Evolutionary conservation across 331 rosid genomes (phyloP).

Genomic region (Arachis monticola): DNA sequence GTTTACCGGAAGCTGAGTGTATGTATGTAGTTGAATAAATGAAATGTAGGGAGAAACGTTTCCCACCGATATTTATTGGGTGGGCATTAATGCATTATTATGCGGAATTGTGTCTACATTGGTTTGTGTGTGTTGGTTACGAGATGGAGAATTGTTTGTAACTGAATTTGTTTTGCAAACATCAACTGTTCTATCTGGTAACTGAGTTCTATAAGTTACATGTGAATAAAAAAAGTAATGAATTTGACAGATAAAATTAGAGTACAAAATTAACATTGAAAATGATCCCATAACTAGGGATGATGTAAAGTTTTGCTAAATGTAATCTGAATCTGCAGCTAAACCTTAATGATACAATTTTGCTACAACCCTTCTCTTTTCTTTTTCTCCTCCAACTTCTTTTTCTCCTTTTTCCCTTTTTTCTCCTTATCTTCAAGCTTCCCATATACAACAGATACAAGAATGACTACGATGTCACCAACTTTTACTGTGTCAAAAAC

Average conservation of each 20-base stretch:
- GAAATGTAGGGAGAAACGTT: not conserved
- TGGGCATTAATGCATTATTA: not conserved
- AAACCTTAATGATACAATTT: constrained; percentile 56
- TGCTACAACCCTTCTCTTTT: constrained; percentile 42
- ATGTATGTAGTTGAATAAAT: not conserved
- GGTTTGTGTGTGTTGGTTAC: not conserved
- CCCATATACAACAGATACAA: constrained; percentile 75
- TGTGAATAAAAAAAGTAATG: constrained; percentile 43
- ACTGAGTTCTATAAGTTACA: constrained; percentile 64
- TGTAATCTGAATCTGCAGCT: constrained; percentile 49
- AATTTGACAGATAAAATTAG: constrained; percentile 49
- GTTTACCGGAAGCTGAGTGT: too few relatives aligned
- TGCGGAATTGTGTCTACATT: not conserved
- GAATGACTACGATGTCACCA: constrained; percentile 60
- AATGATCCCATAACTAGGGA: constrained; percentile 37
- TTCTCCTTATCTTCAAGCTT: constrained; percentile 39
- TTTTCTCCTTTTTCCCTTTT: not conserved
- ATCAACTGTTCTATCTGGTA: constrained; percentile 49
- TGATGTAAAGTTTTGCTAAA: constrained; percentile 46
- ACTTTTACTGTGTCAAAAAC: constrained; percentile 60
- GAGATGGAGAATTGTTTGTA: not conserved
- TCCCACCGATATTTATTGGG: not conserved
- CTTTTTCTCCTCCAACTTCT: constrained; percentile 15
- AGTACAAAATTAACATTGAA: constrained; percentile 58
- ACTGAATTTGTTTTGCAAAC: constrained; percentile 34